These are phyloP conservation scores for Trichoderma sp. DNA, from an alignment of 2,329 filamentous ascomycete species.

Conservation along the genomic window DNA sequence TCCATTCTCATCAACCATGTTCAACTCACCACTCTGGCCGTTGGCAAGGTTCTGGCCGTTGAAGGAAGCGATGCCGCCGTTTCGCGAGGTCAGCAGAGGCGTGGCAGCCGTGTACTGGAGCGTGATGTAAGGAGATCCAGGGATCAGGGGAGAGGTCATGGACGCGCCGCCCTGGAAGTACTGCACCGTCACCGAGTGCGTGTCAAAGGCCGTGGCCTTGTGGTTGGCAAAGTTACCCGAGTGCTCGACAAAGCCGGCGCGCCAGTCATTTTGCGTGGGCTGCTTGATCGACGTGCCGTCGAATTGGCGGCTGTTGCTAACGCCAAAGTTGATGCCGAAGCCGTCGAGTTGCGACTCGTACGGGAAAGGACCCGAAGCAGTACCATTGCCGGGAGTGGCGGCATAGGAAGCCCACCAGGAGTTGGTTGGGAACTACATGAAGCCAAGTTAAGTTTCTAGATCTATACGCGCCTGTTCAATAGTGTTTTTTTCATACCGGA, in stretches of 20 bases:
- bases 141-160: constrained; percentile 25
- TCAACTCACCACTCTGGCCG: constrained; percentile 22
- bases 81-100: constrained; percentile 22
- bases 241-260: constrained; percentile 26
- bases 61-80: constrained; percentile 24
- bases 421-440: constrained; percentile 25
- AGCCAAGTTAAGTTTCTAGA: neutral
- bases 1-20: neutral
- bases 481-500: constrained; percentile 21
- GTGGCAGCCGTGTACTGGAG: constrained; percentile 25
- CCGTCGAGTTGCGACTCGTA: constrained; percentile 26
- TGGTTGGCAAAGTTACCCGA: constrained; percentile 25
- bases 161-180: constrained; percentile 25
- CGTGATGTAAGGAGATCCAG: constrained; percentile 26
- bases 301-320: constrained; percentile 25
- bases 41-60: constrained; percentile 23
- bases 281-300: constrained; percentile 28
- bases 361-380: constrained; percentile 26
- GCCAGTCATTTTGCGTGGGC: constrained; percentile 25
- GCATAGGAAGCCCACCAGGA: constrained; percentile 28
- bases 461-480: neutral
- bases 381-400: constrained; percentile 23
- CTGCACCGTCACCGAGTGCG: constrained; percentile 26
- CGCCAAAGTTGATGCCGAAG: constrained; percentile 24
- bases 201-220: constrained; percentile 27